Evolutionary conservation across 225 moss, liverwort and hornwort species (phyloP).

Genomic region (Asterella californica): DNA sequence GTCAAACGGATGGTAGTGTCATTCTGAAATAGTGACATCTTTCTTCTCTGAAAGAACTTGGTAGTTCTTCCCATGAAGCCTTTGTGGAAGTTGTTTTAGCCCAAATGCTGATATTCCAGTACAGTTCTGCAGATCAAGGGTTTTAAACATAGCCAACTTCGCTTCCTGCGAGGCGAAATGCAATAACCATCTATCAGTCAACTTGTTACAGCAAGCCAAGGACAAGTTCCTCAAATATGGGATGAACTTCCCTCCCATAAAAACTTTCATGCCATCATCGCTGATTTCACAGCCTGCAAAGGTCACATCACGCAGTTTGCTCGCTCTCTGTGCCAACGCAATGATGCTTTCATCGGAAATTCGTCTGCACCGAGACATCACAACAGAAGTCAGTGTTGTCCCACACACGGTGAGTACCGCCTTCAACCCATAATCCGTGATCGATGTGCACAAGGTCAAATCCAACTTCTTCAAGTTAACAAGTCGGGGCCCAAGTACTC

Average conservation of each 20-base stretch:
- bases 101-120: constrained; percentile 22
- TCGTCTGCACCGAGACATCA: constrained; percentile 26
- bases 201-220: constrained; percentile 22
- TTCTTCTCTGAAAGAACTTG: constrained; percentile 24
- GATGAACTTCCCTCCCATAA: constrained; percentile 14
- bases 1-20: constrained; percentile 10
- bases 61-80: not conserved
- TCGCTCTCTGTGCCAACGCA: not conserved
- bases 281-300: constrained; percentile 31
- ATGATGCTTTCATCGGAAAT: constrained; percentile 18
- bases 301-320: constrained; percentile 25
- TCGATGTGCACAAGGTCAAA: constrained; percentile 24
- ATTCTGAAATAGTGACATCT: constrained; percentile 3
- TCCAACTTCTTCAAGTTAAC: constrained; percentile 25
- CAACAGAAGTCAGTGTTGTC: constrained; percentile 20
- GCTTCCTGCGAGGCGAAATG: constrained; percentile 5
- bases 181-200: constrained; percentile 26
- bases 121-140: constrained; percentile 38
- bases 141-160: constrained; percentile 18
- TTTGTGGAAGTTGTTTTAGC: constrained; percentile 6
- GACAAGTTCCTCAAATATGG: constrained; percentile 26
- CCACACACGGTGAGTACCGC: constrained; percentile 11
- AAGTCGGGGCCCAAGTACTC: constrained; percentile 17
- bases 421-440: constrained; percentile 32
- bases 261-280: constrained; percentile 21